Percentiles rank a stretch among this genome's conserved stretches.
These are phyloP conservation scores for Silene latifolia DNA, from an alignment of 148 eudicot genomes.

Conservation along the genomic window DNA sequence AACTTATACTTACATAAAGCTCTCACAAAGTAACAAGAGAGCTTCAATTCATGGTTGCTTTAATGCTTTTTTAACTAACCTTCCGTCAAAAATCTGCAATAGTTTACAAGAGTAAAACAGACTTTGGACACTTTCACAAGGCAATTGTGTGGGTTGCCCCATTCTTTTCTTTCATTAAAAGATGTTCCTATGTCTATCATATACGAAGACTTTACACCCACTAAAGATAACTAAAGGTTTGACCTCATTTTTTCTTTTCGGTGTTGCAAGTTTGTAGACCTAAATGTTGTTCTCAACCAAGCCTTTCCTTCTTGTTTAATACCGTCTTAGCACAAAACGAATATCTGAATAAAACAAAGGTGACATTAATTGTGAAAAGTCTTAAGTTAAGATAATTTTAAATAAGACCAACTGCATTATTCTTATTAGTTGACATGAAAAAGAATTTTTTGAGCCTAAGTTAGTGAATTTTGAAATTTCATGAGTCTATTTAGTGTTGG, in stretches of 20 bases:
- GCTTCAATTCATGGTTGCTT: conserved; percentile 15
- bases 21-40: neutral
- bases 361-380: too few relatives aligned
- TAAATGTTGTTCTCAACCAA: too few relatives aligned
- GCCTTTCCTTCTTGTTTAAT: too few relatives aligned
- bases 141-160: conserved; percentile 27
- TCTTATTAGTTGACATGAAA: too few relatives aligned
- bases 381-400: too few relatives aligned
- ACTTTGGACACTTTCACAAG: conserved; percentile 27
- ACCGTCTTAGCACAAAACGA: too few relatives aligned
- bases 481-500: too few relatives aligned
- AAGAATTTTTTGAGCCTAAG: too few relatives aligned
- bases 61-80: conserved; percentile 1
- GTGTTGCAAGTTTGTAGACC: too few relatives aligned
- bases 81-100: neutral
- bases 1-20: neutral
- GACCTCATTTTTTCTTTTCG: conserved; percentile 18
- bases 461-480: too few relatives aligned
- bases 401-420: too few relatives aligned
- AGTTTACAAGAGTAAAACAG: neutral
- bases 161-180: conserved; percentile 22
- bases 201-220: neutral
- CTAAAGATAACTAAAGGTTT: conserved; percentile 18
- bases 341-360: too few relatives aligned
- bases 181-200: conserved; percentile 3